phyloP scores from a whole-genome alignment of 2,329 filamentous ascomycete genomes.

The Daldinia sp. region DNA sequence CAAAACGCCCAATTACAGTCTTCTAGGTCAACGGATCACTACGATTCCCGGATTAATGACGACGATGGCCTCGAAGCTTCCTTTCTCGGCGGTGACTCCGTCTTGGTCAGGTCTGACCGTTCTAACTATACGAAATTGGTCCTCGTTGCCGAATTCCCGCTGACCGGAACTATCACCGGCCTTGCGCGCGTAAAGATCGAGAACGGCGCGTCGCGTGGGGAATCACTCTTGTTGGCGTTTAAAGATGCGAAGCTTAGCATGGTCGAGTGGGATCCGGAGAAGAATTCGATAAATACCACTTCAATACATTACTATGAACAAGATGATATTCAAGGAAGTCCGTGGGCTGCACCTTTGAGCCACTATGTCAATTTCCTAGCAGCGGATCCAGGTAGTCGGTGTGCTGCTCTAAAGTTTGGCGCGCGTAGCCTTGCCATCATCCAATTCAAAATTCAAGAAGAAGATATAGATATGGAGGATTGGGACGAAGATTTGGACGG shows the following conservation, averaged over 20 bases:
- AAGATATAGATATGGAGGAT: slow-evolving; percentile 90
- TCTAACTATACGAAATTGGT: slow-evolving; percentile 78
- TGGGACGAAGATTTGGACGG: slow-evolving; percentile 86
- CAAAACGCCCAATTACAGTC: slow-evolving; percentile 51
- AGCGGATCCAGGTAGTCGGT: slow-evolving; percentile 90
- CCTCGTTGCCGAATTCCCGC: slow-evolving; percentile 81
- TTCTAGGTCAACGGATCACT: slow-evolving; percentile 55
- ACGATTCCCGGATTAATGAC: slow-evolving; percentile 63
- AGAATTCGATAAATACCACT: slow-evolving; percentile 80
- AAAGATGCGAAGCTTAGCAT: slow-evolving; percentile 93
- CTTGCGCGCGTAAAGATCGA: slow-evolving; percentile 79
- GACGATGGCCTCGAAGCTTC: slow-evolving; percentile 72
- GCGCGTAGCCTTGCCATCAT: slow-evolving; percentile 88
- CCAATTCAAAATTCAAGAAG: slow-evolving; percentile 85
- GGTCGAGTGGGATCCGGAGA: slow-evolving; percentile 90
- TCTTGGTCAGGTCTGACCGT: slow-evolving; percentile 68
- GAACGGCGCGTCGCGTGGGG: slow-evolving; percentile 79
- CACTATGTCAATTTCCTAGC: slow-evolving; percentile 83
- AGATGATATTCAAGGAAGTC: slow-evolving; percentile 83
- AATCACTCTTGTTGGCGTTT: slow-evolving; percentile 83
- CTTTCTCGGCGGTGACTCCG: slow-evolving; percentile 69
- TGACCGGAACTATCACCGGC: slow-evolving; percentile 85
- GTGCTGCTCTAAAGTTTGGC: slow-evolving; percentile 93
- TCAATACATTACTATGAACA: slow-evolving; percentile 99
- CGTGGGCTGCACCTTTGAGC: slow-evolving; percentile 80